Evolutionary conservation across 495 filamentous ascomycete genomes (phyloP).

Genomic region (Barbatosphaeria neglecta): DNA sequence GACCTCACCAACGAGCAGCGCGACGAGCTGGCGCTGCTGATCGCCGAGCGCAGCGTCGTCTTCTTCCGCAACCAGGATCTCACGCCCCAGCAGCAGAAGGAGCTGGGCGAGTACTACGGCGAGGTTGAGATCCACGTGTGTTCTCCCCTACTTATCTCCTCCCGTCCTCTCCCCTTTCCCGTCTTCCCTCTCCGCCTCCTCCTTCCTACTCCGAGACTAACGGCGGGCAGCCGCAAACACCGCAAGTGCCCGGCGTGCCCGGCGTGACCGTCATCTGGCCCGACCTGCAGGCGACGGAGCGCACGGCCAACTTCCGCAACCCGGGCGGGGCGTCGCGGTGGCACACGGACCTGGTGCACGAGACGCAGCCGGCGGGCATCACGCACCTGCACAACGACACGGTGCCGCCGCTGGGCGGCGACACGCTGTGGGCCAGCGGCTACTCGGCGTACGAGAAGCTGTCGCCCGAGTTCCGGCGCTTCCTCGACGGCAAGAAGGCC

Average conservation of each 20-base stretch:
- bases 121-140: conserved; percentile 57
- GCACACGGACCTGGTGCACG: conserved; percentile 63
- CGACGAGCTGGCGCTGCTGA: conserved; percentile 59
- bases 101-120: conserved; percentile 53
- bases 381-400: conserved; percentile 61
- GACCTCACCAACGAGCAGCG: conserved; percentile 55
- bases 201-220: no score
- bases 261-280: conserved; percentile 61
- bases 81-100: conserved; percentile 55
- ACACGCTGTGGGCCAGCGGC: conserved; percentile 62
- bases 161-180: conserved; percentile 34
- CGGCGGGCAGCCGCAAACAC: conserved; percentile 59
- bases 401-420: conserved; percentile 51
- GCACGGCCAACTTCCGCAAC: conserved; percentile 44
- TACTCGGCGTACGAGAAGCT: conserved; percentile 64
- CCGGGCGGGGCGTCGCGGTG: conserved; percentile 55
- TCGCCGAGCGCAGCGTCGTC: conserved; percentile 63
- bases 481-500: conserved; percentile 57
- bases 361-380: conserved; percentile 57
- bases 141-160: conserved; percentile 3
- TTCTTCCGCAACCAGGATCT: conserved; percentile 68
- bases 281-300: conserved; percentile 46
- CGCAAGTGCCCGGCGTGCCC: conserved; percentile 54
- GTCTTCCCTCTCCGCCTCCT: no score
- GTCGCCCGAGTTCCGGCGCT: conserved; percentile 53